Evolutionary conservation across 179 eudicot genomes (phyloP), one percentile per base, ranked within the genome.

Genomic region (Heliamphora pulchella): DNA sequence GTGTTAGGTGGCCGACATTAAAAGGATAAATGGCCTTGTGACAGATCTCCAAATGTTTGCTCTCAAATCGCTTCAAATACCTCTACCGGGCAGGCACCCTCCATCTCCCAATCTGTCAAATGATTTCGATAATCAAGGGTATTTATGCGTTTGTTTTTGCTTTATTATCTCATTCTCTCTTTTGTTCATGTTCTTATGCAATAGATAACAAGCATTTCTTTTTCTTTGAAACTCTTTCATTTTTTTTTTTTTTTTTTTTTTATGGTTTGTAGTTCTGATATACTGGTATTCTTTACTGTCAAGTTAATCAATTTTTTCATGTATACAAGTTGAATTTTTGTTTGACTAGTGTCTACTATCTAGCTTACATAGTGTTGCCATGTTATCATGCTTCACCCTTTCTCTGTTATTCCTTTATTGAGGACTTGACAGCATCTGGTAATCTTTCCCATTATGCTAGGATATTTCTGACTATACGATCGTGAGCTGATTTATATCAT

Each of bases 41-140:
- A 87, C 98, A 3, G 98, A 95, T 88, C 95, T 89, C 66, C 98
- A 95, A 87, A 95, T 96, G 98, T 96, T 92, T 89, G 95, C 96
- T 81, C 94, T 86, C 65, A 94, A 96, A 89, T 84, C 96, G 3
- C 96, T 96, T 72, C 89, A 88, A 41, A 96, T 96, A 79, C 99
- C 99, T 54, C 87, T 89, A 72, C 95, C 98, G 5, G 98, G 98
- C 81, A 89, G 93, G 83, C 98, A 95, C 69, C 96, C 97, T 54
- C 98, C 96, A 61, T 94, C 98, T 77, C 90, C 92, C 77, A 85
- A 77, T 81, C 59, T 93, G 85, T 85, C 94, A 69, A 91, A 89
- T 86, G 94, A 90, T 62, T 81, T 81, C 71, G 85, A 83, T 72
- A 74, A 76, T 73, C 81, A 85, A 69, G 86, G 93, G 97, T 92